Evolutionary conservation across 1,284 basidiomycete species (phyloP).

Genomic region (Sanghuangporus sanghuang): DNA sequence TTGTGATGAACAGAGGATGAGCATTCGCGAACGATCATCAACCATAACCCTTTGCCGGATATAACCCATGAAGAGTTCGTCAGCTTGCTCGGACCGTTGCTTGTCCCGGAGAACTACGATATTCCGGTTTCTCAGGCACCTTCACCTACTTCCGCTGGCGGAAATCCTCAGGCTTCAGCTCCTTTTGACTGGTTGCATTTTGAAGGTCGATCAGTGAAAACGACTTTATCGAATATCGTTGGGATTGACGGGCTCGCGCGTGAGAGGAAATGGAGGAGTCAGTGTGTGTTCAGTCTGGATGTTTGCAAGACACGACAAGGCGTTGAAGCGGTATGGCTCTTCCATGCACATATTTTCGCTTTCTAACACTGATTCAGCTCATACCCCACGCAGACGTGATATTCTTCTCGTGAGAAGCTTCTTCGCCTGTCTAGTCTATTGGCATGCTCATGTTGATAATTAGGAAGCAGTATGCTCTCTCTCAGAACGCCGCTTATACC

Average conservation of each 20-base stretch:
- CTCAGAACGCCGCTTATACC: constrained; percentile 43
- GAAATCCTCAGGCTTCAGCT: constrained; percentile 52
- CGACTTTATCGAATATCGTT: constrained; percentile 67
- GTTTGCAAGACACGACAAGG: constrained; percentile 68
- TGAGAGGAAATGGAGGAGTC: constrained; percentile 73
- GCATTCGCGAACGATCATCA: constrained; percentile 62
- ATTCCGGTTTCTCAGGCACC: neutral
- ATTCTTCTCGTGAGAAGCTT: constrained; percentile 41
- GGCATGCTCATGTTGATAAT: neutral
- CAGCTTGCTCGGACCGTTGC: constrained; percentile 64
- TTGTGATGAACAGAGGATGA: constrained; percentile 42
- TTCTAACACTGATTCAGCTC: constrained; percentile 39
- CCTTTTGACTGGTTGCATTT: constrained; percentile 84
- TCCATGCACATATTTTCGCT: constrained; percentile 18
- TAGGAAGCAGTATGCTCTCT: constrained; percentile 58
- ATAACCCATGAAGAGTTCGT: constrained; percentile 82
- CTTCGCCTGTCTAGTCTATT: neutral
- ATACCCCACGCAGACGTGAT: constrained; percentile 75
- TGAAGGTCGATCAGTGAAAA: constrained; percentile 70
- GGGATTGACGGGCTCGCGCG: constrained; percentile 73
- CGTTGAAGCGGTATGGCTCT: constrained; percentile 60
- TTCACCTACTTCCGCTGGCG: constrained; percentile 20
- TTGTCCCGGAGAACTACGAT: constrained; percentile 70
- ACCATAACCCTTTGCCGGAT: constrained; percentile 80
- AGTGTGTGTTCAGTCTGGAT: constrained; percentile 75